A percentile compares a stretch with the other conserved stretches of the same genome.
Evolutionary conservation across 2,329 filamentous ascomycete genomes (phyloP).

Genomic region (Cordyceps farinosa): DNA sequence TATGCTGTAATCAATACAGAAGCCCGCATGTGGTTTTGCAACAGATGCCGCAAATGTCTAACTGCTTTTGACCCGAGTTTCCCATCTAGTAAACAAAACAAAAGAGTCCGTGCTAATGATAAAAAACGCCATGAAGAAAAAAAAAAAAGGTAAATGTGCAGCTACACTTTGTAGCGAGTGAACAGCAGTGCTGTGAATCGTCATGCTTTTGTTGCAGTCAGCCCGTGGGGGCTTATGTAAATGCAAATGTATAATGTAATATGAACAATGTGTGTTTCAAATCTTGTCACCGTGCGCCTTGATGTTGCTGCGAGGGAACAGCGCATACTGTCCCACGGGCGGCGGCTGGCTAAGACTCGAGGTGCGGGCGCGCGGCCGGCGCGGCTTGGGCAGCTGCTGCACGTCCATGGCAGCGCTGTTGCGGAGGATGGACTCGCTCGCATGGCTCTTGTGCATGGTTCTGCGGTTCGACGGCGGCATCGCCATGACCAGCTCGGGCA

Average conservation of each 20-base stretch:
- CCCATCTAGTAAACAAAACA: conserved; percentile 11
- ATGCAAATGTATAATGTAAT: background rate
- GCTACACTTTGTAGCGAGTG: background rate
- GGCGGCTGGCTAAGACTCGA: conserved; percentile 44
- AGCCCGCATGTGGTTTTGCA: conserved; percentile 4
- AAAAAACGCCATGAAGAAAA: background rate
- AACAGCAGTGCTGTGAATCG: background rate
- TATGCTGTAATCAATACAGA: conserved; percentile 5
- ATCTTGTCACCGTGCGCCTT: conserved; percentile 24
- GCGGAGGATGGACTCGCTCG: conserved; percentile 35
- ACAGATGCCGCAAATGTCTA: conserved; percentile 15
- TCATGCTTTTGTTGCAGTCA: background rate
- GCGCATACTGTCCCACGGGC: conserved; percentile 45
- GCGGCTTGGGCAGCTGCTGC: conserved; percentile 29
- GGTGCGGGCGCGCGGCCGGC: conserved; percentile 43
- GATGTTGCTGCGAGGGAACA: conserved; percentile 40
- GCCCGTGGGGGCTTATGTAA: conserved; percentile 4
- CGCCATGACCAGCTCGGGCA: conserved; percentile 35
- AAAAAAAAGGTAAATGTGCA: background rate
- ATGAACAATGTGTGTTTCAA: background rate
- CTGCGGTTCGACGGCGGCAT: conserved; percentile 24
- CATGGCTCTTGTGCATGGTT: conserved; percentile 35
- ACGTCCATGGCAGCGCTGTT: conserved; percentile 29
- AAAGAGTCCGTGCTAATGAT: background rate
- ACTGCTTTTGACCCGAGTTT: conserved; percentile 10